These are phyloP conservation scores for Acaromyces ingoldii DNA, from an alignment of 1,284 basidiomycete genomes.

Conservation along the genomic window DNA sequence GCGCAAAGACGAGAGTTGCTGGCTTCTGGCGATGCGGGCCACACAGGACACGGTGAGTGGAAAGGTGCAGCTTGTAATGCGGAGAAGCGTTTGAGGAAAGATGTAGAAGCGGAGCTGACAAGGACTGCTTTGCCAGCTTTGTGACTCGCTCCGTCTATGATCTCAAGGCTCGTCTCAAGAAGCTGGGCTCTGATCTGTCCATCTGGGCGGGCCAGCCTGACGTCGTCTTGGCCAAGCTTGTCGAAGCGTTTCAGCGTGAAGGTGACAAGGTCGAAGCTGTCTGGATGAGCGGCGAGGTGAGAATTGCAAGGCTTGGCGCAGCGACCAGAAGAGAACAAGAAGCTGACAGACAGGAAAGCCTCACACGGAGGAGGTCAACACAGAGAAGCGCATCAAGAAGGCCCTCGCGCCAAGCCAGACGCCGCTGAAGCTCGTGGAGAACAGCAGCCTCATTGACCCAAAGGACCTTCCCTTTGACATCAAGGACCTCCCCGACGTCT, in stretches of 20 bases:
- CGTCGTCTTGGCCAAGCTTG: conserved; percentile 43
- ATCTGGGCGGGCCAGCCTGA: conserved; percentile 40
- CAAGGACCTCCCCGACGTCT: conserved; percentile 38
- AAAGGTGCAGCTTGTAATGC: too few species aligned
- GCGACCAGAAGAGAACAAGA: too few species aligned
- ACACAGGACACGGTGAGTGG: conserved; percentile 26
- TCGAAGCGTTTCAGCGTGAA: conserved; percentile 49
- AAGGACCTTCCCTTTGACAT: conserved; percentile 23
- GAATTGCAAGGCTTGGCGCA: too few species aligned
- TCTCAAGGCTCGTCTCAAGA: conserved; percentile 17
- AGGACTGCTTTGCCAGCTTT: conserved; percentile 13
- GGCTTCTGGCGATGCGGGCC: conserved; percentile 31
- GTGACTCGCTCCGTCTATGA: conserved; percentile 37
- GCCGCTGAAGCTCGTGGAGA: background rate
- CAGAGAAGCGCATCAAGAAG: conserved; percentile 19
- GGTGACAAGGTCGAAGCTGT: conserved; percentile 54
- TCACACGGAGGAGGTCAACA: conserved; percentile 34
- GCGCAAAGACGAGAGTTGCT: conserved; percentile 28
- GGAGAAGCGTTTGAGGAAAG: too few species aligned
- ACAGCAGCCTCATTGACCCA: conserved; percentile 5
- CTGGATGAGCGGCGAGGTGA: conserved; percentile 54
- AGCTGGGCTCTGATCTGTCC: conserved; percentile 25
- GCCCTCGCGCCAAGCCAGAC: background rate
- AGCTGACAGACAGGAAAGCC: too few species aligned
- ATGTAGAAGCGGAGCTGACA: too few species aligned